Percentiles rank a stretch among this genome's conserved stretches.
Evolutionary conservation across 2,329 filamentous ascomycete species (phyloP).

Genomic region (Alternaria alternata): DNA sequence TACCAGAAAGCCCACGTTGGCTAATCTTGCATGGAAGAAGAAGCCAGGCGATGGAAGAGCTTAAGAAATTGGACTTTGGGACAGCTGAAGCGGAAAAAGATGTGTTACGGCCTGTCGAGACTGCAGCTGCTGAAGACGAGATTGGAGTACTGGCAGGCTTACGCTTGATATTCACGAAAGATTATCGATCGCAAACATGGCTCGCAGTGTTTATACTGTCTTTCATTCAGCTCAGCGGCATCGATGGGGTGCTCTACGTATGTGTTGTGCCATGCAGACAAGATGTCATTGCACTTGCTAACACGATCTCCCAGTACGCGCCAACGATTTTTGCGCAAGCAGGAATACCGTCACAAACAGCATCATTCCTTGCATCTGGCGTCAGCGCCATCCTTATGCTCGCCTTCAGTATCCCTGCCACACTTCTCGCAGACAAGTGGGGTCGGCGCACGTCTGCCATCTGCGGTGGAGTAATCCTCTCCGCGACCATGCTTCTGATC

Average conservation of each 20-base stretch:
- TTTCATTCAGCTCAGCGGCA: not conserved
- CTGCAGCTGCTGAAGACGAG: accelerated
- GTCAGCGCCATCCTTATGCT: not conserved
- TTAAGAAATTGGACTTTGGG: not conserved
- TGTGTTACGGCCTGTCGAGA: not conserved
- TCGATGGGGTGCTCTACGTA: not conserved
- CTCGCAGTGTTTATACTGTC: not conserved
- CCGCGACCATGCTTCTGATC: not conserved
- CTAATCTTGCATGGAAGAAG: not conserved
- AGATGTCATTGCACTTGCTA: not conserved
- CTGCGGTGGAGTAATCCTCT: not conserved
- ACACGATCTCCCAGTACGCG: not conserved
- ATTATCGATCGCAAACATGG: not conserved
- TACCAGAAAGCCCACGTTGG: not conserved
- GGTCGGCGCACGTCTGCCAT: not conserved
- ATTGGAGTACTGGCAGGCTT: not conserved
- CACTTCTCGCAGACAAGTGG: not conserved
- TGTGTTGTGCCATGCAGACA: not conserved
- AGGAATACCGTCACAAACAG: not conserved
- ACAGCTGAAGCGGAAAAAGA: not conserved
- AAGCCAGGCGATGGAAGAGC: not conserved
- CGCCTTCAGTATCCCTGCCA: not conserved
- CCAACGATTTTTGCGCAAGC: not conserved
- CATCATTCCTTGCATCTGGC: not conserved
- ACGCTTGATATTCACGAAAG: not conserved